Evolutionary conservation across 2,329 filamentous ascomycete species (phyloP).

Genomic region (Penicillium sp.): DNA sequence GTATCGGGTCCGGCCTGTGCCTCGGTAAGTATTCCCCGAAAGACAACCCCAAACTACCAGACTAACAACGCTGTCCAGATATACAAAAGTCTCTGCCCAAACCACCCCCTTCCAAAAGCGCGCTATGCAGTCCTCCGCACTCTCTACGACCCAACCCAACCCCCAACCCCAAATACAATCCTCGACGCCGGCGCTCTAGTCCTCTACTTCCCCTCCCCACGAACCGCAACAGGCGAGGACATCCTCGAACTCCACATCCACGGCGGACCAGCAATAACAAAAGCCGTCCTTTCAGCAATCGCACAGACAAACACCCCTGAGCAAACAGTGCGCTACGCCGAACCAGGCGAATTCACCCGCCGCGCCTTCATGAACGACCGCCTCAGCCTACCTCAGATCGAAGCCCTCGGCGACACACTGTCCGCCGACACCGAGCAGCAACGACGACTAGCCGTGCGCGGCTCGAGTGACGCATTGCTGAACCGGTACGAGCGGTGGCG

Average conservation of each 20-base stretch:
- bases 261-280: constrained; percentile 83
- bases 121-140: constrained; percentile 70
- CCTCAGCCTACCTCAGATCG: constrained; percentile 80
- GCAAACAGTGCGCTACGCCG: constrained; percentile 71
- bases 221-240: constrained; percentile 88
- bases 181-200: constrained; percentile 77
- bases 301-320: constrained; percentile 39
- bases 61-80: constrained; percentile 49
- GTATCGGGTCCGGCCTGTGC: constrained; percentile 76
- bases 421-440: constrained; percentile 84
- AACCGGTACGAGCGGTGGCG: constrained; percentile 82
- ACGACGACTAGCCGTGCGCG: constrained; percentile 77
- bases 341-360: constrained; percentile 91
- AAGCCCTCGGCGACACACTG: constrained; percentile 60
- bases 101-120: constrained; percentile 52
- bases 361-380: constrained; percentile 85
- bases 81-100: constrained; percentile 61
- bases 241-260: constrained; percentile 93
- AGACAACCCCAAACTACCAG: neutral
- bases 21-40: constrained; percentile 48
- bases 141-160: constrained; percentile 59
- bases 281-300: constrained; percentile 78
- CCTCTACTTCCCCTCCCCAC: constrained; percentile 76
- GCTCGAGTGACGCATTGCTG: constrained; percentile 67
- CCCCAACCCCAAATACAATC: constrained; percentile 41